Percentiles rank a stretch among this genome's conserved stretches.
Evolutionary conservation across 257 asterid genomes (phyloP).

Genomic region (Fraxinus cuspidata): DNA sequence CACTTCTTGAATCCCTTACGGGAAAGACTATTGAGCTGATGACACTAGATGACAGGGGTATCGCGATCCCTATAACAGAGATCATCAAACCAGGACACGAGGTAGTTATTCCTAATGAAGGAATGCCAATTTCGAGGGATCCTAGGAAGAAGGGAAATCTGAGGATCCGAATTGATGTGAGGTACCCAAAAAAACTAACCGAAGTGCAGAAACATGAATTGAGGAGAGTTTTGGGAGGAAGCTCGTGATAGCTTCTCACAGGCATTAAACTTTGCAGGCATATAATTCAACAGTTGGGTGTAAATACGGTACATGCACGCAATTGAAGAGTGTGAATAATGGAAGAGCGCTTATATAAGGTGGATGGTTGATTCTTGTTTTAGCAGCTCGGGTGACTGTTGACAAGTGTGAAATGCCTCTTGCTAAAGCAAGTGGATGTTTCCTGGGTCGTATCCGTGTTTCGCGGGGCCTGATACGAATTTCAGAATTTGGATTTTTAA

Average conservation of each 20-base stretch:
- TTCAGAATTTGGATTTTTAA: too few relatives aligned
- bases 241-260: conserved; percentile 26
- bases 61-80: conserved; percentile 65
- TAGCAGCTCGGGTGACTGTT: not conserved
- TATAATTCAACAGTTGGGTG: conserved; percentile 35
- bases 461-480: too few relatives aligned
- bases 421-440: conserved; percentile 4
- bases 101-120: conserved; percentile 72
- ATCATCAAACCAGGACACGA: conserved; percentile 85
- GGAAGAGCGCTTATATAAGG: not conserved
- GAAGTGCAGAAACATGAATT: conserved; percentile 76
- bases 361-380: conserved; percentile 6
- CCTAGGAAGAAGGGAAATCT: conserved; percentile 79
- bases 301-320: conserved; percentile 22
- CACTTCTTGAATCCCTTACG: conserved; percentile 83
- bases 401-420: conserved; percentile 15
- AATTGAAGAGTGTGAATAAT: conserved; percentile 27
- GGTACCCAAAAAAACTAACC: conserved; percentile 70
- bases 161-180: conserved; percentile 76
- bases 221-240: conserved; percentile 75
- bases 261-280: conserved; percentile 25
- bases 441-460: too few relatives aligned
- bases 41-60: conserved; percentile 70
- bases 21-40: conserved; percentile 74
- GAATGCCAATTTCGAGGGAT: conserved; percentile 88